Evolutionary conservation across 2,329 filamentous ascomycete species (phyloP), one percentile per base, ranked within the genome.

Genomic region (Exophiala bonariae): DNA sequence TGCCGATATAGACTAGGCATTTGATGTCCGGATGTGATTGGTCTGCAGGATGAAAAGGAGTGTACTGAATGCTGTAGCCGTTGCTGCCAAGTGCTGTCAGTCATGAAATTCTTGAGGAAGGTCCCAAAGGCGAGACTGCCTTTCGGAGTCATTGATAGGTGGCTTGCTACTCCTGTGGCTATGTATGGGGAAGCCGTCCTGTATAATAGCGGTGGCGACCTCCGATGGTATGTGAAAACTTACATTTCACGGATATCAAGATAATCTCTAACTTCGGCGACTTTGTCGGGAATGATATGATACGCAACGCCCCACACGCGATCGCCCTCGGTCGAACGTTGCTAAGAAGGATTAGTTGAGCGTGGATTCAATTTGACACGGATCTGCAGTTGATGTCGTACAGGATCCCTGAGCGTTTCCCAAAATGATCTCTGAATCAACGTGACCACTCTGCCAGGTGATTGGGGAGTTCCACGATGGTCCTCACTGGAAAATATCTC

Each of bases 11-110:
- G 2, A 95, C 89, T 54, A 96, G 80, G 49, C 80, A 83, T 9
- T 68, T 67, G 49, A 79, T 74, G 4, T 74, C 66, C 28, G 33
- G 47, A 22, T 52, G 37, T 10, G 37, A 49, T 40, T 55, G 31
- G 10, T 66, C 55, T 3, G 80, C 76, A 5, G 85, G 83, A 60
- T 91, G 76, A 66, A 97, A 96, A 0, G 86, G 82, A 20, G 90
- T 89, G 67, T 90, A 89, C 69, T 96, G 91, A 57, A 96, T 95
- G 44, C 85, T 88, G 70, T 99, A 99, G 19, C 93, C 93, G 71
- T 97, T 96, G 64, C 52, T 55, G 45, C 22, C 18, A 11, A n/a
- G 14, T n/a, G 32, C n/a, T 8, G 44, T 54, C 26, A 50, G 31
- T 22, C 16, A n/a, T n/a, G n/a, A n/a, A n/a, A n/a, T n/a, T n/a